Conservation (phyloP, 179 eudicot genomes). For the Heliamphora pulchella region DNA sequence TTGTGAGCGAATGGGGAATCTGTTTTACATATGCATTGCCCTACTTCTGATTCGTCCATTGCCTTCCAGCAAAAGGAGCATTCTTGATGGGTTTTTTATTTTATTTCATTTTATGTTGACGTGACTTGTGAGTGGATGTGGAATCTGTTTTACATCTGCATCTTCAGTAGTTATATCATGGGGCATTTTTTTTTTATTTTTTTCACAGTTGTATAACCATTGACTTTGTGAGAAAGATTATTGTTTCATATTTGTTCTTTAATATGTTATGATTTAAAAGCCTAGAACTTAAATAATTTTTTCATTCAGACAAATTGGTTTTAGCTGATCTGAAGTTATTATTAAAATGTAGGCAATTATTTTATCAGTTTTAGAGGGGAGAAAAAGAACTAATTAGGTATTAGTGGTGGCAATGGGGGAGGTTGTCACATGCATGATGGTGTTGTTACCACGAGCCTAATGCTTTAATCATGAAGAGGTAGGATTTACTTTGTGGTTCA, state of each 20-base stretch:
- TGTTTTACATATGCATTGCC: constrained; percentile 17
- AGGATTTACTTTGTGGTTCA: too few relatives aligned
- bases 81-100: constrained; percentile 50
- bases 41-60: constrained; percentile 79
- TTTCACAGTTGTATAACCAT: not conserved
- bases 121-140: not conserved
- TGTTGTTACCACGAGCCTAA: too few relatives aligned
- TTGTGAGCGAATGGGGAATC: not conserved
- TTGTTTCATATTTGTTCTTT: not conserved
- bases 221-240: too few relatives aligned
- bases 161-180: not conserved
- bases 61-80: constrained; percentile 52
- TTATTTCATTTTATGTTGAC: constrained; percentile 1
- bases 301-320: not conserved
- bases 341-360: not conserved
- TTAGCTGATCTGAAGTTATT: not conserved
- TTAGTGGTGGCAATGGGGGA: not conserved
- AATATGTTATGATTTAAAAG: not conserved
- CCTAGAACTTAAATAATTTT: constrained; percentile 1
- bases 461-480: too few relatives aligned
- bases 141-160: not conserved
- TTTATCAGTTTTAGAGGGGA: not conserved
- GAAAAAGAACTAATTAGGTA: not conserved
- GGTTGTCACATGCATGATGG: too few relatives aligned
- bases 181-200: not conserved